Conservation (phyloP, 345 rosid species). For the Gynandropsis gynandra region DNA sequence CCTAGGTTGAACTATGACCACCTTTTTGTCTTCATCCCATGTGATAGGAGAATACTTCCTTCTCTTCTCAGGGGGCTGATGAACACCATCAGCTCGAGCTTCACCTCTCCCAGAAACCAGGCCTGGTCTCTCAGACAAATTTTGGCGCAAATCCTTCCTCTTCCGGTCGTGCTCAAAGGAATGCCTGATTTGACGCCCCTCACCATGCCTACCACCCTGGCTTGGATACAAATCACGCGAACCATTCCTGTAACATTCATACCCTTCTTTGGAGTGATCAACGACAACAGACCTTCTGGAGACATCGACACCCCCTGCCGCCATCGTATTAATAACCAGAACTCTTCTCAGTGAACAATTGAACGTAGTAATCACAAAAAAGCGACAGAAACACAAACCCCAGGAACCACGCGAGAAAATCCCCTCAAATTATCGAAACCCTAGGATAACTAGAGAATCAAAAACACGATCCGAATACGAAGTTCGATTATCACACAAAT, state of each 20-base stretch:
- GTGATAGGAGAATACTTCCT: constrained; percentile 49
- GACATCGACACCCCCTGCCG: constrained; percentile 60
- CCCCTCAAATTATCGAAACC: neutral
- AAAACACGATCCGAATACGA: constrained; percentile 3
- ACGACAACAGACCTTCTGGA: constrained; percentile 35
- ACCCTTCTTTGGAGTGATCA: constrained; percentile 8
- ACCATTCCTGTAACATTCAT: constrained; percentile 16
- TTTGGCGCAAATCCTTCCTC: constrained; percentile 19
- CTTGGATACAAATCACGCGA: constrained; percentile 23
- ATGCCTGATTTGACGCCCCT: constrained; percentile 21
- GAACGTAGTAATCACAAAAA: neutral
- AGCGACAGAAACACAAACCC: neutral
- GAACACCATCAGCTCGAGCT: constrained; percentile 28
- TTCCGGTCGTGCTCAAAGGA: constrained; percentile 13
- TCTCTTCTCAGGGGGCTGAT: constrained; percentile 38
- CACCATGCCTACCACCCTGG: constrained; percentile 24
- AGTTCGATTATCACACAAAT: neutral
- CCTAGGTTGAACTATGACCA: constrained; percentile 14
- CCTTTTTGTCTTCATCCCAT: constrained; percentile 35
- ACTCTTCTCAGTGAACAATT: constrained; percentile 40
- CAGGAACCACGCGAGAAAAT: constrained; percentile 2
- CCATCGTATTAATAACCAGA: constrained; percentile 65
- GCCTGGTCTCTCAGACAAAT: constrained; percentile 1
- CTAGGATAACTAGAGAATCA: constrained; percentile 10
- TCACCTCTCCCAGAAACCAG: constrained; percentile 77